phyloP scores from a whole-genome alignment of 768 basidiomycete genomes.

The Trametes cubensis region DNA sequence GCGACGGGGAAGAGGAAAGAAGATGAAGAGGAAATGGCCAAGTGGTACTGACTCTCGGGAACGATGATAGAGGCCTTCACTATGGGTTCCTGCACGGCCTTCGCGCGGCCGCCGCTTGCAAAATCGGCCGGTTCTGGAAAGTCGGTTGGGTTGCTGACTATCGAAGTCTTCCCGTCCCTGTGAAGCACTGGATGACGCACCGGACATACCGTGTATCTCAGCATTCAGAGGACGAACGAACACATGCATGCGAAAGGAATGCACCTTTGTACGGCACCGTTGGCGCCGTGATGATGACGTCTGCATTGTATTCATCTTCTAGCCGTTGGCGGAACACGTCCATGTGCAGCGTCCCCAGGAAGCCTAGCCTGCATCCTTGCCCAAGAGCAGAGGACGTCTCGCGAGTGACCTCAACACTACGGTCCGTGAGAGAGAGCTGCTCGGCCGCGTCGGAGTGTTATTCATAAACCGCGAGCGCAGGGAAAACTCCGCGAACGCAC shows the following conservation, averaged over 20 bases:
- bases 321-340: conserved; percentile 93
- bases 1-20: neutral
- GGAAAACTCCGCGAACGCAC: conserved; percentile 45
- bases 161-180: conserved; percentile 51
- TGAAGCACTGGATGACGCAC: conserved; percentile 63
- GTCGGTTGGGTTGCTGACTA: conserved; percentile 91
- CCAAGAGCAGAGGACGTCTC: conserved; percentile 94
- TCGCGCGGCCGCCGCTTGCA: conserved; percentile 53
- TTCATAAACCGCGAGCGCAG: conserved; percentile 12
- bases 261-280: conserved; percentile 91
- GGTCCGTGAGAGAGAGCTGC: conserved; percentile 82
- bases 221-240: conserved; percentile 1
- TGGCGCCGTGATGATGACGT: conserved; percentile 93
- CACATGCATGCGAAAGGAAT: conserved; percentile 13
- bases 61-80: conserved; percentile 94
- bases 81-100: conserved; percentile 86
- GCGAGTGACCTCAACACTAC: conserved; percentile 86
- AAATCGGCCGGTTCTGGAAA: conserved; percentile 84
- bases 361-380: conserved; percentile 93
- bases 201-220: conserved; percentile 3
- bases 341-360: conserved; percentile 95
- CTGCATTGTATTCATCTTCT: conserved; percentile 95
- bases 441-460: conserved; percentile 2
- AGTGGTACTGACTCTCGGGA: conserved; percentile 69
- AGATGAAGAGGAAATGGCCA: neutral